Percentiles rank a stretch among this genome's conserved stretches.
phyloP scores from a whole-genome alignment of 2,329 filamentous ascomycete genomes.

The Bipolaris zeicola region DNA sequence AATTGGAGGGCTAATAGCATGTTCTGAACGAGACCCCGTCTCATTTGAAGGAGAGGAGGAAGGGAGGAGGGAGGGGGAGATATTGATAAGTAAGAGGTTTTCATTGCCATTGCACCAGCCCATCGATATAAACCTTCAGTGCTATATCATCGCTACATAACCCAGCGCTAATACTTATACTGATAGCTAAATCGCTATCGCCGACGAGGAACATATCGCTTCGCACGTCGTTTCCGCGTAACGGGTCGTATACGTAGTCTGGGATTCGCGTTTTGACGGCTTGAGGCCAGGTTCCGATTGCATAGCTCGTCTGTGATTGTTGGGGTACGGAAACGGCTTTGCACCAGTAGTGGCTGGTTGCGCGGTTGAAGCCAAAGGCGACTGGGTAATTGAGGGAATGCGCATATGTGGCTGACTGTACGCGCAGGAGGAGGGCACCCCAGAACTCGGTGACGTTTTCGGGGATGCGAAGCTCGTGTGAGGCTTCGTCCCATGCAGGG shows the following conservation, averaged over 20 bases:
- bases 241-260: slow-evolving; percentile 20
- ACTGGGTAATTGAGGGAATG: slow-evolving; percentile 27
- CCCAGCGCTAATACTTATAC: slow-evolving; percentile 26
- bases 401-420: slow-evolving; percentile 23
- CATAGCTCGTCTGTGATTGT: slow-evolving; percentile 13
- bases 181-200: slow-evolving; percentile 22
- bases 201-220: slow-evolving; percentile 29
- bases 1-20: not conserved
- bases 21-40: not conserved
- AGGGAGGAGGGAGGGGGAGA: not conserved
- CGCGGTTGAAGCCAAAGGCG: slow-evolving; percentile 28
- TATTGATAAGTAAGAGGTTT: not conserved
- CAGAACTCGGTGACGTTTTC: slow-evolving; percentile 14
- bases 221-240: slow-evolving; percentile 19
- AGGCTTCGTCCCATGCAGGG: slow-evolving; percentile 19
- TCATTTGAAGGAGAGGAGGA: not conserved
- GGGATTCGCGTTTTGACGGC: slow-evolving; percentile 22
- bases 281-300: slow-evolving; percentile 20
- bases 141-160: slow-evolving; percentile 28
- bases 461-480: slow-evolving; percentile 26
- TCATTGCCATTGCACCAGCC: slow-evolving; percentile 25
- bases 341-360: slow-evolving; percentile 32
- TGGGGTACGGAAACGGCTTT: slow-evolving; percentile 20
- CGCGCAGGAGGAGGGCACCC: slow-evolving; percentile 23
- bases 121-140: slow-evolving; percentile 30